Percentiles rank a stretch among this genome's conserved stretches.
Conservation (phyloP, 768 basidiomycete species). For the Dendrothele bispora region DNA sequence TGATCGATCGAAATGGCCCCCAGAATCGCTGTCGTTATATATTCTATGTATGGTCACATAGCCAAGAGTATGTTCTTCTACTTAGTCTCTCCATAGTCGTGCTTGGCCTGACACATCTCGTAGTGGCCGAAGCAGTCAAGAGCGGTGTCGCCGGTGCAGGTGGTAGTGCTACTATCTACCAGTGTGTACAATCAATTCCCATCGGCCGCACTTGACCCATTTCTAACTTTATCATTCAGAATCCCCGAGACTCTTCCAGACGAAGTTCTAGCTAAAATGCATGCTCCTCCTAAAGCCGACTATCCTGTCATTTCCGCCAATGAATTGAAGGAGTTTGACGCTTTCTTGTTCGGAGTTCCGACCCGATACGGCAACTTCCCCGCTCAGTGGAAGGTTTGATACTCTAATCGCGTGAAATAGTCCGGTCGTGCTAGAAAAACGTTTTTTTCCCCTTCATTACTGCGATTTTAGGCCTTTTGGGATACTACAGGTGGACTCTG, state of each 20-base stretch:
- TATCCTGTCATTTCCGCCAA: conserved; percentile 66
- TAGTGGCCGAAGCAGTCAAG: conserved; percentile 63
- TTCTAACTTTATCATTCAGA: conserved; percentile 31
- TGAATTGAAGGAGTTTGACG: conserved; percentile 62
- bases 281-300: conserved; percentile 66
- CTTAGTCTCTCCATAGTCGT: neutral
- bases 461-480: conserved; percentile 61
- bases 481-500: conserved; percentile 72
- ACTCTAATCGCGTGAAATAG: too few species aligned
- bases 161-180: conserved; percentile 52
- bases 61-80: conserved; percentile 48
- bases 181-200: conserved; percentile 38
- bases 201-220: too few species aligned
- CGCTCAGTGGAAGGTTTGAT: conserved; percentile 69
- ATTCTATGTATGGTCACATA: conserved; percentile 74
- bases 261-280: conserved; percentile 66
- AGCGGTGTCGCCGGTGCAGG: conserved; percentile 46
- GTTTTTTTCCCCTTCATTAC: neutral
- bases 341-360: conserved; percentile 72
- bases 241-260: conserved; percentile 76
- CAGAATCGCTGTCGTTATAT: conserved; percentile 68
- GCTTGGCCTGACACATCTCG: conserved; percentile 5
- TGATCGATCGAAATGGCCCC: too few species aligned
- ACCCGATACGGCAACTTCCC: conserved; percentile 83
- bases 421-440: too few species aligned